Base-by-base conservation (phyloP, 768 basidiomycete species). In the Mycena capillaripes region DNA sequence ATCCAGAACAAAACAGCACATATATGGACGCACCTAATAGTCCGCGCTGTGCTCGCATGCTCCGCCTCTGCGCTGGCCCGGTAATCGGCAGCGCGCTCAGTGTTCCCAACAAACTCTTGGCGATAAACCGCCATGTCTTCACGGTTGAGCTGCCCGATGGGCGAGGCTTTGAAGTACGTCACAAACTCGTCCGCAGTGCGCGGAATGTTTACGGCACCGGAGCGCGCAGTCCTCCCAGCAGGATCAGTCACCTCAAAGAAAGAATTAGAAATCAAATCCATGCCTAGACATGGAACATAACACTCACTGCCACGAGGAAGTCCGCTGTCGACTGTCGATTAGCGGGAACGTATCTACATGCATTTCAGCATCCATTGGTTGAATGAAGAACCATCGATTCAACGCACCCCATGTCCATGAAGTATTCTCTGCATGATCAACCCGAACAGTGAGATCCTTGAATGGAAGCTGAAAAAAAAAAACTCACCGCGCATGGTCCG, bases 241-340 rank as follows among this genome's bases (percentile, higher is more conserved):
- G n/a, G n/a, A n/a, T n/a, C n/a, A n/a, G n/a, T n/a, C n/a, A n/a
- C n/a, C n/a, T n/a, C n/a, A n/a, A n/a, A n/a, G n/a, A n/a, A n/a
- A n/a, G n/a, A n/a, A n/a, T n/a, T n/a, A n/a, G n/a, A n/a, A n/a
- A n/a, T n/a, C n/a, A n/a, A n/a, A n/a, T n/a, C n/a, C n/a, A n/a
- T n/a, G n/a, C n/a, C n/a, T n/a, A n/a, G n/a, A 21, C 25, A 30
- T n/a, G 25, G 14, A 27, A 9, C 12, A 29, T 12, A n/a, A 14
- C 38, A 52, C 66, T 16, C n/a, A 71, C 90, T 72, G 84, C 74
- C 25, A 91, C 90, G 40, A 92, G 79, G 80, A 90, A 92, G 71
- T 92, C 91, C n/a, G 91, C 86, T 5, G 90, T 90, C 4, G 90
- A 91, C 78, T 92, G 91, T 27, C 91, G 83, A 70, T 89, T 87